Conservation (phyloP, 2,329 filamentous ascomycete species). For the Neopestalotiopsis sp. region DNA sequence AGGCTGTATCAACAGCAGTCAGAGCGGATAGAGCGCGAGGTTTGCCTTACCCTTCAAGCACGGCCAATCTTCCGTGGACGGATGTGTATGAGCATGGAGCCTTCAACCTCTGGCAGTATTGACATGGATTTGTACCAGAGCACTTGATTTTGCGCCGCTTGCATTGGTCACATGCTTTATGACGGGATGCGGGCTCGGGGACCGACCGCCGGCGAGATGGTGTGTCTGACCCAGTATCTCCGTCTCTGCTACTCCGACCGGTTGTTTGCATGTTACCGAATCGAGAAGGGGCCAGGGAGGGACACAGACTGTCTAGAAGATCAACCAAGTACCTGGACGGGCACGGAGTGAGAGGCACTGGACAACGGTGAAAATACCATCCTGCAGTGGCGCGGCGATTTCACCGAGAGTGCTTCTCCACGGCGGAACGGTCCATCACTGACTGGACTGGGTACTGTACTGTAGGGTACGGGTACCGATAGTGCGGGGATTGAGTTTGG, state of each 20-base stretch:
- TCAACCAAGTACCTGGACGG: neutral
- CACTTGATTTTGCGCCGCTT: neutral
- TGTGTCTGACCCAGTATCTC: conserved; percentile 1
- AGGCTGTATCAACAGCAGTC: neutral
- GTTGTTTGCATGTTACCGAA: neutral
- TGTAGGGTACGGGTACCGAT: neutral
- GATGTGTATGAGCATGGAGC: neutral
- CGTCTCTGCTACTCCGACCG: neutral
- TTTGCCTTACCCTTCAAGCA: neutral
- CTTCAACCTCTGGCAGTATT: neutral
- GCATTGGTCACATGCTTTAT: neutral
- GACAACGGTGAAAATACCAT: neutral
- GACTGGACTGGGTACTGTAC: too few species aligned
- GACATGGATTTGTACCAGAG: neutral
- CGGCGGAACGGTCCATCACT: neutral
- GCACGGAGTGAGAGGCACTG: neutral
- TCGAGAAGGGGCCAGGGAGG: neutral
- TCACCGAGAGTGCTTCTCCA: neutral
- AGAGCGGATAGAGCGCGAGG: neutral
- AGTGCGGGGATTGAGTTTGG: neutral
- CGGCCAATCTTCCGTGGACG: neutral
- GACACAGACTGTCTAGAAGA: neutral
- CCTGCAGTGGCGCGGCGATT: neutral
- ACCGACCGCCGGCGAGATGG: neutral
- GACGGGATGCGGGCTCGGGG: neutral